These are phyloP conservation scores for Cyclostephanos invisitatus DNA, from an alignment of 108 stramenopile species.

Conservation along the genomic window DNA sequence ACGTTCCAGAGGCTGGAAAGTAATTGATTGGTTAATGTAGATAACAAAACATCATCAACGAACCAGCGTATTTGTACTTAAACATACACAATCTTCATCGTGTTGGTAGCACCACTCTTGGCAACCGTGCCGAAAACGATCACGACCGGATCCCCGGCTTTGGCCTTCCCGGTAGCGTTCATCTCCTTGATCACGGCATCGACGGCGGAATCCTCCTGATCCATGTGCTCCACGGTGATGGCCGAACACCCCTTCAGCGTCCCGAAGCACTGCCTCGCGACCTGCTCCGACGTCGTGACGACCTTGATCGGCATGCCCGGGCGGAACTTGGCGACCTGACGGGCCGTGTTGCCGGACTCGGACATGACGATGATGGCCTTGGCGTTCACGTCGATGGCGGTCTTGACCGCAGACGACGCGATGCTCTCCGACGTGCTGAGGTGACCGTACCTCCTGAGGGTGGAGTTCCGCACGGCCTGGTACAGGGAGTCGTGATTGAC, in stretches of 20 bases:
- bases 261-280: slow-evolving; percentile 87
- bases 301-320: slow-evolving; percentile 86
- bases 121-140: slow-evolving; percentile 81
- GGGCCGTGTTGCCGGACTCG: slow-evolving; percentile 93
- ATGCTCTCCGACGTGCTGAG: slow-evolving; percentile 85
- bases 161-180: slow-evolving; percentile 65
- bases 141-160: slow-evolving; percentile 86
- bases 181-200: slow-evolving; percentile 77
- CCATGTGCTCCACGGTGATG: slow-evolving; percentile 60
- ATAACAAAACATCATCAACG: neutral
- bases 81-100: slow-evolving; percentile 80
- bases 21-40: neutral
- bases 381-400: slow-evolving; percentile 92
- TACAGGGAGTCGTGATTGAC: slow-evolving; percentile 70
- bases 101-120: slow-evolving; percentile 74
- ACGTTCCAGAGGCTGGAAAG: no score
- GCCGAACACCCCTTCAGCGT: slow-evolving; percentile 78
- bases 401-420: slow-evolving; percentile 96
- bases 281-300: slow-evolving; percentile 72
- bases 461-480: slow-evolving; percentile 85
- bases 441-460: slow-evolving; percentile 59
- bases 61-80: slow-evolving; percentile 25
- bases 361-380: slow-evolving; percentile 93
- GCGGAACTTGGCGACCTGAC: slow-evolving; percentile 96
- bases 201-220: slow-evolving; percentile 73